Evolutionary conservation across 352 stramenopile genomes (phyloP), one percentile per base, ranked within the genome.

Genomic region (Pythium vanterpoolii): DNA sequence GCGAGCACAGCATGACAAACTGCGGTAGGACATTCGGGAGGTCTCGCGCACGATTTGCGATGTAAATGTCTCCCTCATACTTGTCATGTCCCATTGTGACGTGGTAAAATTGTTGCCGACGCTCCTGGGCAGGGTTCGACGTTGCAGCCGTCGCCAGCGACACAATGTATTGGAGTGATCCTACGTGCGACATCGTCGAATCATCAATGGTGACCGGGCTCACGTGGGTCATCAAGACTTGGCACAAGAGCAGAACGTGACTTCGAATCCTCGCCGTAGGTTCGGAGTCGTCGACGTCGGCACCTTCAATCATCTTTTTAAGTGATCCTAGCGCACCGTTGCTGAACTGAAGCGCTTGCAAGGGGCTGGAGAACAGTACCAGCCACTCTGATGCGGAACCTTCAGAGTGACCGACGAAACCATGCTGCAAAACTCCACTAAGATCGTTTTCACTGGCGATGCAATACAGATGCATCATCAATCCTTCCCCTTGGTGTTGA

Each of bases 381-480:
- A 67, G 30, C 47, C 48, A 58, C 39, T 64, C 31, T 4, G 16
- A 4, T 21, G 21, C 28, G 4, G n/a, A 5, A 38, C 21, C 36
- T 40, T 62, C 45, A 16, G 49, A 4, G 4, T 6, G 47, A 13
- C 23, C 13, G 9, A 49, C 47, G 3, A 86, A 26, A 5, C 74
- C 78, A 38, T 72, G 48, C 33, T 80, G 74, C 21, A 88, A 59
- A 6, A 76, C 30, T 2, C 61, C 53, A 18, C 57, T 69, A 14
- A 69, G 10, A 34, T 86, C 52, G 38, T 76, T 53, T 33, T 81
- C 70, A 42, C 63, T 55, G 3, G 65, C 64, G 5, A 72, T 55
- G 31, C 72, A 42, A 52, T 85, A 88, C 26, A 86, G 33, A 56
- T 76, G 84, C 30, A 70, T 34, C 40, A 79, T 62, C 7, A 36